A percentile compares a stretch with the other conserved stretches of the same genome.
phyloP scores from a whole-genome alignment of 2,329 filamentous ascomycete species.

The Colletotrichum cereale region DNA sequence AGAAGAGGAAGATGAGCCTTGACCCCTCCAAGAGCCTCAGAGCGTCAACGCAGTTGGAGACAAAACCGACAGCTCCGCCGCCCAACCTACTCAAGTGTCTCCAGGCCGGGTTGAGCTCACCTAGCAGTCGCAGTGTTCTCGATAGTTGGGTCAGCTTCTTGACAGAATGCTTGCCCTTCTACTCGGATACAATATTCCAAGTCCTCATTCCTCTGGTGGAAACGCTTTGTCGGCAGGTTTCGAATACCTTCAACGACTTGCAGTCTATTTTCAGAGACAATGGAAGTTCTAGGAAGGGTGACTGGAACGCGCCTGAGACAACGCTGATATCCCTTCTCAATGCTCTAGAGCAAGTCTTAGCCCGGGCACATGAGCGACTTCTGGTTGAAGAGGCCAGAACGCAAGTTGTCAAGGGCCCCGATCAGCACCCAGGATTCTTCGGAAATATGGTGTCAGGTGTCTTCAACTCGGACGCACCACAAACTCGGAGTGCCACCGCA shows the following conservation, averaged over 20 bases:
- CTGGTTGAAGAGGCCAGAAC: conserved; percentile 79
- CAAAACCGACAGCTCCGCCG: conserved; percentile 66
- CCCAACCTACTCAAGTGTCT: conserved; percentile 85
- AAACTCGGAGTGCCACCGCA: conserved; percentile 85
- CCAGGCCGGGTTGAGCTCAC: conserved; percentile 82
- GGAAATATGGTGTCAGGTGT: conserved; percentile 95
- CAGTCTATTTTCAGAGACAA: conserved; percentile 69
- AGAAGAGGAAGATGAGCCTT: conserved; percentile 59
- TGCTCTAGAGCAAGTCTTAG: conserved; percentile 90
- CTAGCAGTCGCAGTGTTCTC: conserved; percentile 79
- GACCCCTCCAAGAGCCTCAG: conserved; percentile 58
- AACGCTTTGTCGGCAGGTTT: conserved; percentile 85
- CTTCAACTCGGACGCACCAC: conserved; percentile 82
- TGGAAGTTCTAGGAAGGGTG: conserved; percentile 43
- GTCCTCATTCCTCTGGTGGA: conserved; percentile 91
- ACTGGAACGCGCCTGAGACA: conserved; percentile 70
- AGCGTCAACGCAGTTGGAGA: conserved; percentile 52
- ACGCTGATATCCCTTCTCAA: conserved; percentile 90
- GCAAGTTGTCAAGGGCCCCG: conserved; percentile 79
- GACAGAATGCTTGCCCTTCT: conserved; percentile 84
- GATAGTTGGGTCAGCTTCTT: conserved; percentile 95
- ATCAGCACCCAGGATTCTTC: conserved; percentile 89
- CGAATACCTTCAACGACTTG: conserved; percentile 77
- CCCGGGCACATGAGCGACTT: conserved; percentile 86
- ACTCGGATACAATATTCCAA: conserved; percentile 87